Conservation (phyloP, 2,329 filamentous ascomycete genomes). For the Aspergillus sp. region DNA sequence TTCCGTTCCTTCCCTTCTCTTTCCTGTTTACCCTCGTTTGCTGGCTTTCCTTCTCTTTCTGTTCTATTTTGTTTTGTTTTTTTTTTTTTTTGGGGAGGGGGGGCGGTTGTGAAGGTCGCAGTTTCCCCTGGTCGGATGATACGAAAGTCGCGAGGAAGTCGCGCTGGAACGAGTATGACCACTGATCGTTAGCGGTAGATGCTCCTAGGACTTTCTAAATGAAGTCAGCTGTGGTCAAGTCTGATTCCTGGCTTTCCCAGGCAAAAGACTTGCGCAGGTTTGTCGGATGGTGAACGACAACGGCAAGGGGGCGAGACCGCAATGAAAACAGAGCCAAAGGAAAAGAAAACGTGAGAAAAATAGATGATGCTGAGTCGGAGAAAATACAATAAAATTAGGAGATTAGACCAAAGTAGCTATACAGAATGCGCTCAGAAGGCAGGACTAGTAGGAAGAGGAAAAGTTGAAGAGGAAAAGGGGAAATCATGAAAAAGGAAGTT, state of each 20-base stretch:
- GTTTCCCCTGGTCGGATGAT: too few species aligned
- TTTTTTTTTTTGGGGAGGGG: too few species aligned
- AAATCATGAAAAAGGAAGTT: conserved; percentile 3
- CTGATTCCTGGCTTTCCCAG: too few species aligned
- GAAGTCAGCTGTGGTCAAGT: too few species aligned
- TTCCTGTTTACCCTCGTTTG: background rate
- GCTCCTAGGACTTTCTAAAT: too few species aligned
- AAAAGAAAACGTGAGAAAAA: background rate
- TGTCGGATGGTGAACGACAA: background rate
- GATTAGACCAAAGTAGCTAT: background rate
- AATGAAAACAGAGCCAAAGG: background rate
- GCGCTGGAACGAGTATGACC: too few species aligned
- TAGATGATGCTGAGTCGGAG: background rate
- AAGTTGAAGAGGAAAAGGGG: conserved; percentile 1
- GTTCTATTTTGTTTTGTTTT: too few species aligned
- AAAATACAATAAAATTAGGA: background rate
- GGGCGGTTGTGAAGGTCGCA: too few species aligned
- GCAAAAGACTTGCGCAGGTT: too few species aligned
- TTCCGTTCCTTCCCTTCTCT: background rate
- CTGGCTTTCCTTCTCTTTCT: background rate
- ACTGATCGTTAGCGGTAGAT: too few species aligned
- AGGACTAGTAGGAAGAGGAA: conserved; percentile 1
- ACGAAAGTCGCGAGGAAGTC: too few species aligned
- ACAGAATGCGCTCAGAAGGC: background rate
- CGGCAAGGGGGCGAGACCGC: background rate